phyloP scores from a whole-genome alignment of 371 early-diverging fungal genomes.

The Apophysomyces ossiformis region DNA sequence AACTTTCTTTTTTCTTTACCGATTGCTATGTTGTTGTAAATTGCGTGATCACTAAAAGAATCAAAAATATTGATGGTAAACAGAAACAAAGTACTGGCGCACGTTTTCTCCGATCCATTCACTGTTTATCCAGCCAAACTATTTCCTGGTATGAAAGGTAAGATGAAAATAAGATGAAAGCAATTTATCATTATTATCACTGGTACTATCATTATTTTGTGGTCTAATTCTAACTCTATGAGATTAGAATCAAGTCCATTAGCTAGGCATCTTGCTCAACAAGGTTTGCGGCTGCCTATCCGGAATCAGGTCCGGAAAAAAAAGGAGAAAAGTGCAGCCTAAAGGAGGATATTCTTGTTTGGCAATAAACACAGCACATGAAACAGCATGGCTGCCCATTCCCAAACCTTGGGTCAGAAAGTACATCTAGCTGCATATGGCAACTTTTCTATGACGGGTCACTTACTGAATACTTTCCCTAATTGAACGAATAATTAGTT shows the following conservation, averaged over 20 bases:
- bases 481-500: too few species aligned
- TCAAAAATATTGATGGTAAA: slow-evolving; percentile 8
- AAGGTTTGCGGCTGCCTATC: slow-evolving; percentile 71
- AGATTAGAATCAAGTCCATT: slow-evolving; percentile 63
- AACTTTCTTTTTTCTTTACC: neutral
- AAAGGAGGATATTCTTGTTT: neutral
- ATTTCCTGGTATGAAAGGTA: slow-evolving; percentile 74
- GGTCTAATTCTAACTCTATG: too few species aligned
- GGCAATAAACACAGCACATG: neutral
- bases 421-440: neutral
- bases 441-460: neutral
- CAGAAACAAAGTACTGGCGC: slow-evolving; percentile 26
- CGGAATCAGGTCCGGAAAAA: slow-evolving; percentile 41
- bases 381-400: neutral
- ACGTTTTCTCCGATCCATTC: slow-evolving; percentile 50
- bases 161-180: neutral
- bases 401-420: slow-evolving; percentile 1
- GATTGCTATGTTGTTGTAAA: neutral
- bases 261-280: slow-evolving; percentile 66
- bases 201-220: too few species aligned
- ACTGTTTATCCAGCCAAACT: slow-evolving; percentile 55
- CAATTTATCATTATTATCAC: too few species aligned
- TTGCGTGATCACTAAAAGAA: too few species aligned
- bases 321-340: slow-evolving; percentile 14
- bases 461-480: too few species aligned